Evolutionary conservation across 139 green algal species (phyloP).

Genomic region (Eudorina sp.): DNA sequence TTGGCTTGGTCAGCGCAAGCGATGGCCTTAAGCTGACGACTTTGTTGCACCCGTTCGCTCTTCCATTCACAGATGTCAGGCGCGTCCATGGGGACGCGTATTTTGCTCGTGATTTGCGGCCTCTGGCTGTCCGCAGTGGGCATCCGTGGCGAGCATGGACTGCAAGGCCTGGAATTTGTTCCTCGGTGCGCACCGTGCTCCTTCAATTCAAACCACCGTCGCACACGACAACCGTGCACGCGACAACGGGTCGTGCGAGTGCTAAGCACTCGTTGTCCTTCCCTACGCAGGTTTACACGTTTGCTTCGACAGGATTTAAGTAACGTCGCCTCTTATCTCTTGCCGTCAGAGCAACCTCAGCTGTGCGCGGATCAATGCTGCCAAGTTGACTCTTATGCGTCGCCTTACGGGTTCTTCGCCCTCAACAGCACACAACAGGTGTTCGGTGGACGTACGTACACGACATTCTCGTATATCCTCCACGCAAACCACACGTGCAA

Average conservation of each 20-base stretch:
- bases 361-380: conserved; percentile 48
- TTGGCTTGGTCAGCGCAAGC: too few relatives aligned
- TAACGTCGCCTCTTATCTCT: conserved; percentile 10
- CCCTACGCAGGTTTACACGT: conserved; percentile 44
- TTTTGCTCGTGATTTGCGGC: background rate
- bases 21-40: background rate
- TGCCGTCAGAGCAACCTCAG: conserved; percentile 7
- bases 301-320: conserved; percentile 6
- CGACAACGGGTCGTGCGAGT: too few relatives aligned
- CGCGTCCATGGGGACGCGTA: conserved; percentile 10
- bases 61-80: background rate
- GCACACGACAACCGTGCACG: too few relatives aligned
- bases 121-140: conserved; percentile 17
- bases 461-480: conserved; percentile 57
- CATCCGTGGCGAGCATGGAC: background rate
- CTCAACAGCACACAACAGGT: conserved; percentile 37
- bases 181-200: conserved; percentile 3
- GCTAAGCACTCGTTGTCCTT: too few relatives aligned
- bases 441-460: conserved; percentile 47
- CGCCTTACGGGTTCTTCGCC: conserved; percentile 45
- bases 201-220: too few relatives aligned
- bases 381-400: conserved; percentile 55
- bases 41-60: background rate
- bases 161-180: conserved; percentile 9
- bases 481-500: conserved; percentile 15